Evolutionary conservation across 169 alveolate genomes (phyloP).

Genomic region (Cryptosporidium xiaoi): DNA sequence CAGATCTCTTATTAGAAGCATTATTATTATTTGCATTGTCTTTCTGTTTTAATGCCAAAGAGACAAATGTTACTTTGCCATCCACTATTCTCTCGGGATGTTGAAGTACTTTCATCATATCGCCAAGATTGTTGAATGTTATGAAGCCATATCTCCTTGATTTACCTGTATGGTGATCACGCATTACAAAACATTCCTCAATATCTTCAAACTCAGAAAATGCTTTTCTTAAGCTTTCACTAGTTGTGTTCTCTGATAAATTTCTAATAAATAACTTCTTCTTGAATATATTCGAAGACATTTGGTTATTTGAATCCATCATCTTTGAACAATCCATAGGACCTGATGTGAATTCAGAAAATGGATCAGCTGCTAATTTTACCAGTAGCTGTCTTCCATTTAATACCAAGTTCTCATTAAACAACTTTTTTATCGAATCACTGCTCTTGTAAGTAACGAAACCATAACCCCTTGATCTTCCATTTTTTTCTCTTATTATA

Average conservation of each 20-base stretch:
- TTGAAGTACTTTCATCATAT: conserved; percentile 82
- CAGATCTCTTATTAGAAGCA: conserved; percentile 21
- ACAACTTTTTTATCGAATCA: conserved; percentile 78
- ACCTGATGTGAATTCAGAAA: conserved; percentile 56
- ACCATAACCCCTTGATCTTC: conserved; percentile 85
- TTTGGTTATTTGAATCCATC: conserved; percentile 70
- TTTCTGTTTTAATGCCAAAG: conserved; percentile 79
- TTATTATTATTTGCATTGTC: conserved; percentile 6
- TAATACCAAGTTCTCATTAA: conserved; percentile 75
- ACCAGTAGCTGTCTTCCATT: conserved; percentile 79
- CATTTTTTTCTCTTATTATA: conserved; percentile 83
- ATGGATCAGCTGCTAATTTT: conserved; percentile 81
- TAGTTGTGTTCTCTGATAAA: conserved; percentile 79
- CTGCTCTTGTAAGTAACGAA: conserved; percentile 83
- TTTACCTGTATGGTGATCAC: conserved; percentile 78
- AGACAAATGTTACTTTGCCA: conserved; percentile 81
- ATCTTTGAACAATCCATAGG: conserved; percentile 30
- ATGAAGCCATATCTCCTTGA: conserved; percentile 82
- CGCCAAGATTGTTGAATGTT: conserved; percentile 77
- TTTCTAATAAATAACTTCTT: conserved; percentile 83
- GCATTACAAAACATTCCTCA: conserved; percentile 82
- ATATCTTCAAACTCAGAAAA: conserved; percentile 80
- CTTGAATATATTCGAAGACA: conserved; percentile 69
- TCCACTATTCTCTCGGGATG: conserved; percentile 81
- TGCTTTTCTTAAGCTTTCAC: conserved; percentile 75